Evolutionary conservation across 192 early-diverging fungal genomes (phyloP), one percentile per base, ranked within the genome.

Genomic region (Umbelopsis vinacea): DNA sequence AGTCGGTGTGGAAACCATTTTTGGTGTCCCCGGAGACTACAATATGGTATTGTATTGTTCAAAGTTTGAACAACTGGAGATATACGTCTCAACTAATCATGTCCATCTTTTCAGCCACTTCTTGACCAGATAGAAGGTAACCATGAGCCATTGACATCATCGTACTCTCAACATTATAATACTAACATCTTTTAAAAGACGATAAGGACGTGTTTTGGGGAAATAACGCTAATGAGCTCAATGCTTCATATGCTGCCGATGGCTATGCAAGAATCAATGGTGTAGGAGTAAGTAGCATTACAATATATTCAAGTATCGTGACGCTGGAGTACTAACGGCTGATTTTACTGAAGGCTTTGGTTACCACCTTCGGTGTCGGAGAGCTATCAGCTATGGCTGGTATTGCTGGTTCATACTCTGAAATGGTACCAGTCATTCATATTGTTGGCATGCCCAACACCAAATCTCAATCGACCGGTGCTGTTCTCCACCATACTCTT

Each of bases 381-480:
- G 80, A 81, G 43, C 54, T 81, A 48, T 69, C 66, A 29, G 70
- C 74, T 10, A 66, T 81, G 6, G 81, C 81, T 68, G 80, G 73
- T 45, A 77, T 76, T 63, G 84, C 84, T 55, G 84, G 84, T 38
- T 84, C 83, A 5, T 76, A 71, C 33, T 71, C 83, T 43, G 84
- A 85, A 70, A 76, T 84, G 78, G 78, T 85, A 14, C 81, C 84
- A 0, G 84, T 85, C 17, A 73, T 85, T 21, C 84, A 85, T 73
- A 84, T 85, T 67, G 84, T 84, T 21, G 84, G 84, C 24, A 82
- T 83, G 9, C 84, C 84, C 9, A 74, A 68, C 19, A 84, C 80
- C 22, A 71, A 77, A 52, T 82, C 83, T 48, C 84, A 85, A 69
- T 66, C 80, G 7, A 46, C 74, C 12, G 84, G 84, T 22, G 82